phyloP scores from a whole-genome alignment of 345 rosid genomes.

The Syzygium jambos region DNA sequence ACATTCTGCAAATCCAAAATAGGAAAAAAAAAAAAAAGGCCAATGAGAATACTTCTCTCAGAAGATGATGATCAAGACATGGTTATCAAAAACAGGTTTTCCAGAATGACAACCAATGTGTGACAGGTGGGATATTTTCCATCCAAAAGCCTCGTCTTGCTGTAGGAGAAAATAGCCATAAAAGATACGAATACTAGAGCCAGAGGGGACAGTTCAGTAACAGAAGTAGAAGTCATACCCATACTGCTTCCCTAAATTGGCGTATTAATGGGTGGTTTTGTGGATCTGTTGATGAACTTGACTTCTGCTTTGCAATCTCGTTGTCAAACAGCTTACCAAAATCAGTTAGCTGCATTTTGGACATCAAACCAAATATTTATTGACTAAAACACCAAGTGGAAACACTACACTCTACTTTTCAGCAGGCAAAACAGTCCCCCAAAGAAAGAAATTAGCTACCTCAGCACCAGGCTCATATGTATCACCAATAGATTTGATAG shows the following conservation, averaged over 20 bases:
- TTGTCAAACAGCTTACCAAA: constrained; percentile 58
- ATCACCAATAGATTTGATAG: constrained; percentile 54
- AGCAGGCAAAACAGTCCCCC: neutral
- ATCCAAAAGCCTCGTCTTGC: neutral
- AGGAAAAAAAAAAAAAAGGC: neutral
- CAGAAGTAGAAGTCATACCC: constrained; percentile 40
- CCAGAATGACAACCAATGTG: neutral
- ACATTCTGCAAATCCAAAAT: constrained; percentile 47
- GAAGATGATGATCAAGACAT: neutral
- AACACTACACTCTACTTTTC: neutral
- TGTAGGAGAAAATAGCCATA: neutral
- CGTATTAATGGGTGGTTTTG: constrained; percentile 47
- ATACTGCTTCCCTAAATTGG: constrained; percentile 70
- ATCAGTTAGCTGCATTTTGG: constrained; percentile 55
- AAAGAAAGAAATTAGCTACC: constrained; percentile 15
- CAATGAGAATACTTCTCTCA: neutral
- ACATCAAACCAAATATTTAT: constrained; percentile 1
- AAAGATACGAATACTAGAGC: neutral
- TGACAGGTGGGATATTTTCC: neutral
- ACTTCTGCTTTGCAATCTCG: constrained; percentile 45
- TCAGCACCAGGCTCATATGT: constrained; percentile 50
- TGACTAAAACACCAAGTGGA: neutral
- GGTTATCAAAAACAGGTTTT: neutral
- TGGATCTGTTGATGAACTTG: constrained; percentile 28
- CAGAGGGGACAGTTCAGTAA: neutral